Conservation (phyloP, 2,329 filamentous ascomycete species). For the Stagonosporopsis tanaceti region DNA sequence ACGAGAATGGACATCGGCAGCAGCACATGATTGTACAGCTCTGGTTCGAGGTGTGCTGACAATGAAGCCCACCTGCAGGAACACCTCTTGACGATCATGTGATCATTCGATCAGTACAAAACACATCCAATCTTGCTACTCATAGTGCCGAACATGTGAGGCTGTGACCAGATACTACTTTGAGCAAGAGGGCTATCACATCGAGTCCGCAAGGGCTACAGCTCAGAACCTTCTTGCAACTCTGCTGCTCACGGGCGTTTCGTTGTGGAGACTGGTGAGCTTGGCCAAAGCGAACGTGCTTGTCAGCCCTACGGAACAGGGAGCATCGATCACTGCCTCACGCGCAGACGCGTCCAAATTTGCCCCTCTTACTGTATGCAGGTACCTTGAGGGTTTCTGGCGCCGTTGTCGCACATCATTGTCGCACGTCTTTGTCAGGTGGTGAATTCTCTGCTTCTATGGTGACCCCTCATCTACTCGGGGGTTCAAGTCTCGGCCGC, state of each 20-base stretch:
- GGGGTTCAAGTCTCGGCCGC: constrained; percentile 38
- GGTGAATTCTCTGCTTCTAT: constrained; percentile 26
- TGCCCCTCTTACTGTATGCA: constrained; percentile 30
- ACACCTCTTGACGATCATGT: not conserved
- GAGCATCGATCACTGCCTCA: constrained; percentile 16
- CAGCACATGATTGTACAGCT: not conserved
- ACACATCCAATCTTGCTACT: too few species aligned
- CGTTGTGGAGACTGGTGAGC: constrained; percentile 1
- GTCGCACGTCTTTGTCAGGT: constrained; percentile 36
- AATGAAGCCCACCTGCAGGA: not conserved
- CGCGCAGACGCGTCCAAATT: constrained; percentile 2
- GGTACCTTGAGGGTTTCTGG: constrained; percentile 33
- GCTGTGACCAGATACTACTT: not conserved
- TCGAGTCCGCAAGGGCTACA: not conserved
- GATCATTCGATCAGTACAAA: not conserved
- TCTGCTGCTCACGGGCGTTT: constrained; percentile 4
- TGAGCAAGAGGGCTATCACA: not conserved
- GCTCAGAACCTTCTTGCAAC: not conserved
- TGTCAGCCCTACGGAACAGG: constrained; percentile 28
- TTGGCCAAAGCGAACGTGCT: constrained; percentile 19
- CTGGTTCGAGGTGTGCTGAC: not conserved
- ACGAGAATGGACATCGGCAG: not conserved
- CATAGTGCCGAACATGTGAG: too few species aligned
- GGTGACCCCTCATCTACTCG: constrained; percentile 29
- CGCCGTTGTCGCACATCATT: constrained; percentile 17